Evolutionary conservation across 73 alveolate genomes (phyloP).

Genomic region (Strombidium stylifer): DNA sequence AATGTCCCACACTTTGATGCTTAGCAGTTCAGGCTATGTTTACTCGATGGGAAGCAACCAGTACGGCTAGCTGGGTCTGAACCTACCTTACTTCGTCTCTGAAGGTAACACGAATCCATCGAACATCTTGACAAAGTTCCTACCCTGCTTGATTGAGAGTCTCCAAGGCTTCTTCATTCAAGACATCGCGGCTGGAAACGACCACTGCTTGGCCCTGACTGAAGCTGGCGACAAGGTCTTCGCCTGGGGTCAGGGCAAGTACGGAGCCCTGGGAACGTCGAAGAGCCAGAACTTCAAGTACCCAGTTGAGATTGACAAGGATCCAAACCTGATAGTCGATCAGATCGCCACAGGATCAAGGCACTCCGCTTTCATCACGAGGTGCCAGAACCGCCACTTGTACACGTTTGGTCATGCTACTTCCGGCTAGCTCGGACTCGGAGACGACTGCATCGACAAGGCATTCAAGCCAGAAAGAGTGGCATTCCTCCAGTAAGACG

Average conservation of each 20-base stretch:
- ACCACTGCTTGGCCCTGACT: slow-evolving; percentile 73
- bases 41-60: slow-evolving; percentile 41
- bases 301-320: slow-evolving; percentile 14
- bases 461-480: too few species aligned
- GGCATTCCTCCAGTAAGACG: too few species aligned
- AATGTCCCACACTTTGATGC: slow-evolving; percentile 43
- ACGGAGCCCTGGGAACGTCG: slow-evolving; percentile 62
- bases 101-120: too few species aligned
- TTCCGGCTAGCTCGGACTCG: slow-evolving; percentile 35
- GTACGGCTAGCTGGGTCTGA: slow-evolving; percentile 25
- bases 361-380: slow-evolving; percentile 46
- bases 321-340: not conserved
- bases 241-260: slow-evolving; percentile 76
- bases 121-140: too few species aligned
- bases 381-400: not conserved
- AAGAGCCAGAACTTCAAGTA: slow-evolving; percentile 13
- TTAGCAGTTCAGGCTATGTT: slow-evolving; percentile 36
- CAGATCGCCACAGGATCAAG: slow-evolving; percentile 37
- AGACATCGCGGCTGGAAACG: slow-evolving; percentile 79
- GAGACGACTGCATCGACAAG: too few species aligned
- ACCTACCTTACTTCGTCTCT: not conserved
- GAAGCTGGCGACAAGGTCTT: slow-evolving; percentile 71
- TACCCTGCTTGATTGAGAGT: slow-evolving; percentile 56
- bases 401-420: slow-evolving; percentile 19
- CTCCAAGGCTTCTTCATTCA: slow-evolving; percentile 38